Base-by-base conservation (phyloP, 768 basidiomycete genomes). In the Amanita brunnescens region DNA sequence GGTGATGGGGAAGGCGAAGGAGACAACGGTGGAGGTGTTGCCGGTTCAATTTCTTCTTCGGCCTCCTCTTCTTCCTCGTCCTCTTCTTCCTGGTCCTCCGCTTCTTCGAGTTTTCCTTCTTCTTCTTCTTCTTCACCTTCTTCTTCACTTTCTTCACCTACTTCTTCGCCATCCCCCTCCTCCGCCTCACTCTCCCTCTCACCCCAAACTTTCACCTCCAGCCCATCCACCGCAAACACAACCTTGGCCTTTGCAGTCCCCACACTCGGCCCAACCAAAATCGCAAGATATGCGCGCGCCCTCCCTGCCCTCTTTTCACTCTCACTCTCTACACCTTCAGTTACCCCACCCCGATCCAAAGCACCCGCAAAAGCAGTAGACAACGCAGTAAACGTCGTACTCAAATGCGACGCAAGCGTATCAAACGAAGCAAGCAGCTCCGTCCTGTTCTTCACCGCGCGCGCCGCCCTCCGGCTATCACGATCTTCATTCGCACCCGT, bases 341-440 rank as follows among this genome's bases (percentile, higher is more conserved):
- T 7, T 4, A 29, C 26, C 26, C 5, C 3, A 29, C 26, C 26
- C 5, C 26, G 7, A 29, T 29, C 26, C 26, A 29, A 3, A 29
- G 26, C 26, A 4, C 42, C 29, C 1, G 84, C 81, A 16, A 87
- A 67, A 0, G 87, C 82, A 0, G 80, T 81, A 1, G 87, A 85
- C 5, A 91, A 70, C 0, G 85, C 77, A 7, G 79, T 73, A 61
- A 89, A 90, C 0, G 88, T 88, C 0, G 86, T 86, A 47, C 76
- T 71, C 10, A 90, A 68, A 64, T 91, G 88, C 1, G 84, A 89
- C 0, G 79, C 67, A 16, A 91, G 74, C 0, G 78, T 83, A 59
- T 90, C 88, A 48, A 80, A 82, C 6, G 85, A 78, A 3, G 73
- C 66, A 12, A 90, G 62, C 1, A 89, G 64, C 24, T 88, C 85